Percentiles rank a stretch among this genome's conserved stretches.
Conservation (phyloP, 2,329 filamentous ascomycete genomes). For the Fusarium sp. region DNA sequence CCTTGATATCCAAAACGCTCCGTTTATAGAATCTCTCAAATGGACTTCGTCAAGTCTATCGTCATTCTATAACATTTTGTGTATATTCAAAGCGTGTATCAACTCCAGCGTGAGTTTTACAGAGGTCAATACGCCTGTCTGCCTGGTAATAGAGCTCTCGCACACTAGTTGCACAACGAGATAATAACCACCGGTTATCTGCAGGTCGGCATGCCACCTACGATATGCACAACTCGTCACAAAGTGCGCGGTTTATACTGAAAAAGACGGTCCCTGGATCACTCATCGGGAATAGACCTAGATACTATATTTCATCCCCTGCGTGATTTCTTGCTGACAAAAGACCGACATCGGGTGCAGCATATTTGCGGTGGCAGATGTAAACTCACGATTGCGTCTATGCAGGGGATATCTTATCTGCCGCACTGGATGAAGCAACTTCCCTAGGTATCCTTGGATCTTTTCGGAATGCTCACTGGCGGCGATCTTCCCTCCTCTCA, state of each 20-base stretch:
- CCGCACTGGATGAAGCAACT: not conserved
- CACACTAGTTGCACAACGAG: slow-evolving; percentile 10
- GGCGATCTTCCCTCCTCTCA: slow-evolving; percentile 13
- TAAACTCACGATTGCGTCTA: slow-evolving; percentile 14
- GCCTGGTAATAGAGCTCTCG: not conserved
- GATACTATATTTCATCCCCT: not conserved
- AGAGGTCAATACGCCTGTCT: not conserved
- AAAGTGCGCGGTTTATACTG: not conserved
- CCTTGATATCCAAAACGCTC: not conserved
- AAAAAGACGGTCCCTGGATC: not conserved
- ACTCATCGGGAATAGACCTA: not conserved
- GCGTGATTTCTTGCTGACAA: not conserved
- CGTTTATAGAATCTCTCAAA: not conserved
- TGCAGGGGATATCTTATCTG: slow-evolving; percentile 2
- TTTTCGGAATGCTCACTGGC: too few relatives aligned
- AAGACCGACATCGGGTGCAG: slow-evolving; percentile 20
- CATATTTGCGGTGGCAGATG: slow-evolving; percentile 7
- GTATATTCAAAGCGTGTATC: not conserved
- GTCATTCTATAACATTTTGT: too few relatives aligned
- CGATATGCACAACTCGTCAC: slow-evolving; percentile 5
- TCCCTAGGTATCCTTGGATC: too few relatives aligned
- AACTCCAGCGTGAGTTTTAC: not conserved
- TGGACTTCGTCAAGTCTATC: not conserved
- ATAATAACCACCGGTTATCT: slow-evolving; percentile 17
- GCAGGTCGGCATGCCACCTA: slow-evolving; percentile 24